A percentile compares a stretch with the other conserved stretches of the same genome.
These are phyloP conservation scores for Pestalotiopsis sp. DNA, from an alignment of 2,329 filamentous ascomycete species.

Conservation along the genomic window DNA sequence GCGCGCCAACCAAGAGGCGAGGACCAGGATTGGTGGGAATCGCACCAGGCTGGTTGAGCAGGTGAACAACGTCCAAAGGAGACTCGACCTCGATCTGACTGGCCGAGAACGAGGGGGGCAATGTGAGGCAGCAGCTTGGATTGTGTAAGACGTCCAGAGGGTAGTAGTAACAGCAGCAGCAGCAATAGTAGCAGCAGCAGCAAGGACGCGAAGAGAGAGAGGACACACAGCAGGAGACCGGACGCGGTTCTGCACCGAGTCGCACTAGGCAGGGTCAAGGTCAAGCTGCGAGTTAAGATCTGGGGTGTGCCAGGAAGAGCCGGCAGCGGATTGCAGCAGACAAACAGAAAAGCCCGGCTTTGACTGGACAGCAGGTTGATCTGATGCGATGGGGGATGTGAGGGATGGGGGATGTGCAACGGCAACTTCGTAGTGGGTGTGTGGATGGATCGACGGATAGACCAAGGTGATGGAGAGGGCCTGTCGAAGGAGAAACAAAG, in stretches of 20 bases:
- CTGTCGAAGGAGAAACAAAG: conserved; percentile 10
- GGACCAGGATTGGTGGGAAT: conserved; percentile 14
- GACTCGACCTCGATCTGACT: conserved; percentile 8
- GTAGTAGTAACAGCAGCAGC: neutral
- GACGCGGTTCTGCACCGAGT: conserved; percentile 10
- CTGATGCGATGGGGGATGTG: conserved; percentile 13
- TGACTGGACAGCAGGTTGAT: conserved; percentile 21
- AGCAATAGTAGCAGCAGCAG: neutral
- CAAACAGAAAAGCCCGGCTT: conserved; percentile 23
- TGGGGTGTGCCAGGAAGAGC: conserved; percentile 27
- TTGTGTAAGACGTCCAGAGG: neutral
- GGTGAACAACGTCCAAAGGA: neutral
- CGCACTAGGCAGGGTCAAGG: conserved; percentile 22
- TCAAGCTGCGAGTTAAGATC: conserved; percentile 28
- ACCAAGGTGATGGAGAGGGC: conserved; percentile 24
- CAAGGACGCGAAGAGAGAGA: neutral
- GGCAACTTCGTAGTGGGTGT: conserved; percentile 17
- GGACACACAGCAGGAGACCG: neutral
- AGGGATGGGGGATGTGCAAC: conserved; percentile 17
- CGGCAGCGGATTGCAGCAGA: conserved; percentile 29
- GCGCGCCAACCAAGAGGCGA: conserved; percentile 12
- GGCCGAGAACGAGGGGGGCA: neutral
- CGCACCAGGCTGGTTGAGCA: conserved; percentile 11
- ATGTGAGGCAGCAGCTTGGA: neutral
- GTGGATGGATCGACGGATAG: conserved; percentile 32